phyloP scores from a whole-genome alignment of 1,284 basidiomycete species.

The Melampsora larici-populina region DNA sequence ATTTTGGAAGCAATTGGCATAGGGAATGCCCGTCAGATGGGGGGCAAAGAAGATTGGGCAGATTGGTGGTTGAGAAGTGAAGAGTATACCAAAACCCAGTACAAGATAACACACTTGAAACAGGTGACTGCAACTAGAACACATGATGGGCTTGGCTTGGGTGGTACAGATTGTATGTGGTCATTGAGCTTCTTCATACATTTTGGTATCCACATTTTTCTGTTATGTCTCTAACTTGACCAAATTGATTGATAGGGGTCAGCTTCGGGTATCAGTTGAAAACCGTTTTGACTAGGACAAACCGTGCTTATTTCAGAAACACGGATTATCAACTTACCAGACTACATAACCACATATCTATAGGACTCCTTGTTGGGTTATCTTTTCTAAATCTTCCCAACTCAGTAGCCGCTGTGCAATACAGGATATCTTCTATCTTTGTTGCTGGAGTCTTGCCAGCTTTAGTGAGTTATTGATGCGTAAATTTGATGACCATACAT shows the following conservation, averaged over 20 bases:
- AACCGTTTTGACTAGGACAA: conserved; percentile 70
- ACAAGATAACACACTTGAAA: conserved; percentile 58
- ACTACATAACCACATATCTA: conserved; percentile 60
- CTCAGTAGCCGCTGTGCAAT: conserved; percentile 71
- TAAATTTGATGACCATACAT: not conserved
- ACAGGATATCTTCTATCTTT: conserved; percentile 70
- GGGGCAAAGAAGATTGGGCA: conserved; percentile 54
- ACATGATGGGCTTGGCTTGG: conserved; percentile 49
- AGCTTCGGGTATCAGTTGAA: conserved; percentile 76
- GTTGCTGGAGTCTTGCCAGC: conserved; percentile 52
- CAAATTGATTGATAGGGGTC: conserved; percentile 55
- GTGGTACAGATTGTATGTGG: not conserved
- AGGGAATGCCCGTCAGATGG: conserved; percentile 49
- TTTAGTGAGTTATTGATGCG: conserved; percentile 57
- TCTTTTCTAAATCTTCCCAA: conserved; percentile 62
- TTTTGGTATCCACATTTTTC: not conserved
- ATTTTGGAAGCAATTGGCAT: conserved; percentile 55
- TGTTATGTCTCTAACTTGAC: not conserved
- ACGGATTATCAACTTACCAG: conserved; percentile 77
- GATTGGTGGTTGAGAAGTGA: conserved; percentile 54
- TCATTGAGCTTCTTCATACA: not conserved
- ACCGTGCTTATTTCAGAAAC: conserved; percentile 73
- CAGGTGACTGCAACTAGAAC: conserved; percentile 54
- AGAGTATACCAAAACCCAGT: conserved; percentile 52
- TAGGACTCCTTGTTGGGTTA: conserved; percentile 57